Evolutionary conservation across 2,329 filamentous ascomycete species (phyloP).

Genomic region (Lecanoromycetidae sp.): DNA sequence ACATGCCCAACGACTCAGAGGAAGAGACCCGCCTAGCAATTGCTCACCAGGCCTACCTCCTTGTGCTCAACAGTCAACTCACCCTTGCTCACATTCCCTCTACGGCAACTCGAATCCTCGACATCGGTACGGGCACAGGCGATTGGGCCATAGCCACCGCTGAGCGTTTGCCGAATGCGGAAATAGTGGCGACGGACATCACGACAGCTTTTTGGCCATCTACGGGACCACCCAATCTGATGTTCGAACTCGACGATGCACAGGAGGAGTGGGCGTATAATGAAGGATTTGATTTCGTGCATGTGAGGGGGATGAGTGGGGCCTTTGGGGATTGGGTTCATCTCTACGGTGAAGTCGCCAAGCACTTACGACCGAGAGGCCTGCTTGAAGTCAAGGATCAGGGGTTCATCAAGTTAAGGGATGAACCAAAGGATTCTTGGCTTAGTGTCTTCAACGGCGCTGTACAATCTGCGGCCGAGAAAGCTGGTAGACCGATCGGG

Average conservation of each 20-base stretch:
- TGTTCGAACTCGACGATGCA: slow-evolving; percentile 40
- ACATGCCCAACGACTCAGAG: slow-evolving; percentile 54
- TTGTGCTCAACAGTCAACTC: slow-evolving; percentile 26
- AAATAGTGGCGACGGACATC: slow-evolving; percentile 37
- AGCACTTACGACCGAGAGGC: slow-evolving; percentile 35
- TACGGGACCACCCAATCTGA: slow-evolving; percentile 29
- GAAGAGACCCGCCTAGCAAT: slow-evolving; percentile 53
- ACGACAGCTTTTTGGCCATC: slow-evolving; percentile 29
- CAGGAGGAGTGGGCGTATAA: slow-evolving; percentile 38
- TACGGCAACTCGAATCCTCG: slow-evolving; percentile 25
- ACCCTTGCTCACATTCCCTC: slow-evolving; percentile 25
- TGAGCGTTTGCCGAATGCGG: slow-evolving; percentile 31
- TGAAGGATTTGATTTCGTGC: slow-evolving; percentile 38
- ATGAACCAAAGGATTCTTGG: slow-evolving; percentile 24
- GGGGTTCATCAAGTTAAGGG: slow-evolving; percentile 9
- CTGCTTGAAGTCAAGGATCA: slow-evolving; percentile 37
- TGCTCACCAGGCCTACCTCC: slow-evolving; percentile 51
- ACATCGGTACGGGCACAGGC: slow-evolving; percentile 39
- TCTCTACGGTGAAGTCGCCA: slow-evolving; percentile 35
- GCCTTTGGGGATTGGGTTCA: slow-evolving; percentile 36
- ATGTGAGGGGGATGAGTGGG: slow-evolving; percentile 37
- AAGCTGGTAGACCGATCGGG: slow-evolving; percentile 30
- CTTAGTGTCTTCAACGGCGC: slow-evolving; percentile 26
- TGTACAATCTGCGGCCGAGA: slow-evolving; percentile 29
- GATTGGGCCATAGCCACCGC: slow-evolving; percentile 40